Base-by-base conservation (phyloP, 2,329 filamentous ascomycete genomes). In the Venturia effusa region DNA sequence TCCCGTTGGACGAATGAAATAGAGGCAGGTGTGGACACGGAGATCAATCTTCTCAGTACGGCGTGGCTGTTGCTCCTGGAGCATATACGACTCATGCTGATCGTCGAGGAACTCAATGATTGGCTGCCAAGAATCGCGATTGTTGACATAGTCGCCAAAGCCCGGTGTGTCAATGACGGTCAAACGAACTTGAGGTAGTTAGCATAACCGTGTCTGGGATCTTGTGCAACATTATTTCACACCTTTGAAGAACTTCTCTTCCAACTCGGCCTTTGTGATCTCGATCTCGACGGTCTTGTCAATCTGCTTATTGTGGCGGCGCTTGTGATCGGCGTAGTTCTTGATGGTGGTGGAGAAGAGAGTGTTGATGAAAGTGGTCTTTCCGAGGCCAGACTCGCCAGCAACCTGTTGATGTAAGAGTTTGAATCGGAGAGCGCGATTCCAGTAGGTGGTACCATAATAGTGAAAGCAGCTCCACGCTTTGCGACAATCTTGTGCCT, bases 241-340 rank as follows among this genome's bases (percentile, higher is more conserved):
- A 97, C 93, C 93, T 85, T 99, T 99, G 88, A 99, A 99, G 84
- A 99, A 99, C 83, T 99, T 99, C 88, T 99, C 94, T 81, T 99
- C 94, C 68, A 99, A 83, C 83, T 99, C 94, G 66, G 94, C 94
- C 85, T 99, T 99, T 78, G 94, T 99, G 76, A 99, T 99, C 80
- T 99, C 94, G 71, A 99, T 99, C 83, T 99, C 95, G 69, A 99
- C 94, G 13, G 94, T 99, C 86, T 97, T 97, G 83, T 99, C 94
- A 71, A 97, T 86, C 83, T 99, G 94, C 87, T 99, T 99, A 81
- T 94, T 90, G 80, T 99, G 94, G 75, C 94, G 90, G 79, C 92
- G 90, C 85, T 96, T 96, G 86, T 99, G 93, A 80, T 99, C 94
- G 84, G 94, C 94, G 79, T 99, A 99, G 85, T 97, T 99, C 85